These are phyloP conservation scores for Penicillium sp. DNA, from an alignment of 2,329 filamentous ascomycete genomes.

Conservation along the genomic window DNA sequence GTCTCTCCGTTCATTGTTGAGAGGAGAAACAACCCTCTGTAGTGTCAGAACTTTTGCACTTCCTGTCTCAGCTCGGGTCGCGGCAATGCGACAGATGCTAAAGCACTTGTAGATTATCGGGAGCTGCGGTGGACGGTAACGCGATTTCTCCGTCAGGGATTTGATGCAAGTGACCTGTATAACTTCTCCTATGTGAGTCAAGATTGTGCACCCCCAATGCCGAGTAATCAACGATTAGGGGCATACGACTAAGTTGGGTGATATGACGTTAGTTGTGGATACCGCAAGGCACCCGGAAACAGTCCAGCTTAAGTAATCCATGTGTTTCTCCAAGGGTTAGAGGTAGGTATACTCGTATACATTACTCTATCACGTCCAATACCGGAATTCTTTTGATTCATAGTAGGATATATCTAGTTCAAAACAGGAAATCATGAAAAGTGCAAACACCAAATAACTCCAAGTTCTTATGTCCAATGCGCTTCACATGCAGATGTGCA, in stretches of 20 bases:
- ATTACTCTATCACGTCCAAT: not conserved
- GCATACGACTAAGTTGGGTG: not conserved
- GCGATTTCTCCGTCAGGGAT: not conserved
- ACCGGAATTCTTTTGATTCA: not conserved
- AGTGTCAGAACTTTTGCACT: not conserved
- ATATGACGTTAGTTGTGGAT: slow-evolving; percentile 6
- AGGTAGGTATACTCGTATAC: not conserved
- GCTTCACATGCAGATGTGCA: slow-evolving; percentile 9
- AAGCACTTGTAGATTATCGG: not conserved
- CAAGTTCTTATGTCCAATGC: slow-evolving; percentile 3
- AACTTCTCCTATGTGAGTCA: not conserved
- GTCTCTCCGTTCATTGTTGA: slow-evolving; percentile 4
- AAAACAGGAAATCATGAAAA: not conserved
- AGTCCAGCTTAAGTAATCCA: not conserved
- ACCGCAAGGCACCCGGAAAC: not conserved
- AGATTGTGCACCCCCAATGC: not conserved
- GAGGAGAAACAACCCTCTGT: not conserved
- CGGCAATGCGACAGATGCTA: not conserved
- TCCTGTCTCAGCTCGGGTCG: not conserved
- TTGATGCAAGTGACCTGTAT: not conserved
- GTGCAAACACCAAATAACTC: slow-evolving; percentile 4
- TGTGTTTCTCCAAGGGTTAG: not conserved
- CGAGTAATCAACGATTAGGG: not conserved
- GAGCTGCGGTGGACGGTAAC: not conserved
- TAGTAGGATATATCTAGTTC: slow-evolving; percentile 6